Conservation (phyloP, 2,329 filamentous ascomycete genomes). For the Trichophyton schoenleinii region DNA sequence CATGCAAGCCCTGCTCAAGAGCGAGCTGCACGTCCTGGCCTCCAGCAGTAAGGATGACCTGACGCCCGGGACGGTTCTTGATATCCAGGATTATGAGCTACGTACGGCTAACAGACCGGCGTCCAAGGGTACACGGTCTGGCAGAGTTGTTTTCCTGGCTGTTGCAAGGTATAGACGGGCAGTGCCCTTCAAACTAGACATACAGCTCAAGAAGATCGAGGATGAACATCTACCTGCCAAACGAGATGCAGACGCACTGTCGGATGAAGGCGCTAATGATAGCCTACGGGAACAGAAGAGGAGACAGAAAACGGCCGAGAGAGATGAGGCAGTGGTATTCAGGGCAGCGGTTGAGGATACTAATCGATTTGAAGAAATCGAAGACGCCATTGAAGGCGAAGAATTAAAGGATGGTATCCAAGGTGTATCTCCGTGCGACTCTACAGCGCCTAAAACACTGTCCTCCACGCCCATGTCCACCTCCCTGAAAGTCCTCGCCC, state of each 20-base stretch:
- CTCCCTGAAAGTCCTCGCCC: conserved; percentile 10
- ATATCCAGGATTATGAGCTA: conserved; percentile 16
- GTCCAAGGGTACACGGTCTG: background rate
- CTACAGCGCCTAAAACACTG: background rate
- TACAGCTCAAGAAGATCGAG: background rate
- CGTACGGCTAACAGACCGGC: conserved; percentile 10
- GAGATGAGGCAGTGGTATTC: too few relatives aligned
- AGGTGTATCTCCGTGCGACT: background rate
- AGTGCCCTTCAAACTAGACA: background rate
- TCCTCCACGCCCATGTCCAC: background rate
- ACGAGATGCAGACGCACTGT: background rate
- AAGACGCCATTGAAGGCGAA: too few relatives aligned
- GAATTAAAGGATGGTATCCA: background rate
- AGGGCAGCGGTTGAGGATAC: too few relatives aligned
- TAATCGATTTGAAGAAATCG: too few relatives aligned
- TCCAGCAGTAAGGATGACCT: conserved; percentile 8
- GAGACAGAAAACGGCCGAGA: background rate
- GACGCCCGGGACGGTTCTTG: conserved; percentile 14
- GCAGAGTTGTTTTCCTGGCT: conserved; percentile 17
- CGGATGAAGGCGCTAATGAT: background rate
- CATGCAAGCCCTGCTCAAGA: conserved; percentile 19
- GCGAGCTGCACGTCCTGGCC: conserved; percentile 13
- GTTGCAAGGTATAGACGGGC: conserved; percentile 16
- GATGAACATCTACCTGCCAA: background rate
- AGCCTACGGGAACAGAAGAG: background rate